A percentile compares a stretch with the other conserved stretches of the same genome.
Conservation (phyloP, 129 eudicot species). For the Tagetes erecta region DNA sequence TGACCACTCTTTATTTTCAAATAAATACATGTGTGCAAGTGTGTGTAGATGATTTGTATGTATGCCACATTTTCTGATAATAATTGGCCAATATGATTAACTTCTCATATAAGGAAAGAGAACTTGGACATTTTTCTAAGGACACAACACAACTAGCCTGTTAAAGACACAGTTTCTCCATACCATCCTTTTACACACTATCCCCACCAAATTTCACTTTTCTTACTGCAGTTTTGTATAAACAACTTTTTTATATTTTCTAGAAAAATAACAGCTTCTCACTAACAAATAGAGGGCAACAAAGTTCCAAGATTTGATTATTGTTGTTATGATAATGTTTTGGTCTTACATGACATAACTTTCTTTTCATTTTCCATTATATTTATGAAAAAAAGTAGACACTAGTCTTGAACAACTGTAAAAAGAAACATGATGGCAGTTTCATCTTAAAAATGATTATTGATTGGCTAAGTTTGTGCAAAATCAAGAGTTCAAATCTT, state of each 20-base stretch:
- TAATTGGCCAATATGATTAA: constrained; percentile 46
- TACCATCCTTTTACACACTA: not conserved
- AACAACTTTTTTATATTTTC: not conserved
- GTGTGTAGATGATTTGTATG: constrained; percentile 23
- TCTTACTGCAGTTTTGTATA: not conserved
- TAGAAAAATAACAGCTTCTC: not conserved
- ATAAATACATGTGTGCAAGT: constrained; percentile 29
- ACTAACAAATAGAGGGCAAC: not conserved
- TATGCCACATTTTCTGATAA: constrained; percentile 28
- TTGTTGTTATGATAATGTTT: not conserved
- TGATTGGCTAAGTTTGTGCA: not conserved
- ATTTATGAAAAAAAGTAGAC: not conserved
- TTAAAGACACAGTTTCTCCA: constrained; percentile 6
- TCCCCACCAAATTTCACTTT: not conserved
- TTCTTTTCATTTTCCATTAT: not conserved
- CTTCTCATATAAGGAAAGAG: constrained; percentile 42
- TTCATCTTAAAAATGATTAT: not conserved
- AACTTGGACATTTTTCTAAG: constrained; percentile 56
- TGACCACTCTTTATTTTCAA: constrained; percentile 37
- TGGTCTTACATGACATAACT: not conserved
- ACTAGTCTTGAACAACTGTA: not conserved
- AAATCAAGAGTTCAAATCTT: not conserved
- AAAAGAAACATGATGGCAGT: not conserved
- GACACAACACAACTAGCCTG: not conserved
- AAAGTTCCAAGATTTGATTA: not conserved